Evolutionary conservation across 495 filamentous ascomycete species (phyloP).

Genomic region (Neurospora africana): DNA sequence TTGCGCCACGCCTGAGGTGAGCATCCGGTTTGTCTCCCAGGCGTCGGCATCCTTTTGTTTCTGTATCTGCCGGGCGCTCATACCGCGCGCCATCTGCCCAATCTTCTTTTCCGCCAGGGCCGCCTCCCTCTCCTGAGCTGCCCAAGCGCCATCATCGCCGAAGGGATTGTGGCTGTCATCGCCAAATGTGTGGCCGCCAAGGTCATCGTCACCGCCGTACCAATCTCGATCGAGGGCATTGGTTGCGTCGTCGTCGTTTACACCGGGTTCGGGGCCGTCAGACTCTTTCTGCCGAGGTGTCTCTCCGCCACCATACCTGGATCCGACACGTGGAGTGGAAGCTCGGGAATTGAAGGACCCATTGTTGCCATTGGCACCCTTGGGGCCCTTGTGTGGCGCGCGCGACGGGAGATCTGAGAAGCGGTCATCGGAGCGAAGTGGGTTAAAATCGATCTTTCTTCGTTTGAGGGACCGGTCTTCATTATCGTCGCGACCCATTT

Average conservation of each 20-base stretch:
- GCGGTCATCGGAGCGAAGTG: conserved; percentile 43
- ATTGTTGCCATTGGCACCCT: conserved; percentile 19
- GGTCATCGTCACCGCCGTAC: conserved; percentile 70
- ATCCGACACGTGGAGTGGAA: conserved; percentile 39
- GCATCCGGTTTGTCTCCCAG: conserved; percentile 98
- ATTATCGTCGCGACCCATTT: conserved; percentile 27
- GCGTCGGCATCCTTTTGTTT: conserved; percentile 92
- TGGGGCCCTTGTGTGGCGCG: conserved; percentile 4
- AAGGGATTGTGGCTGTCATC: conserved; percentile 56
- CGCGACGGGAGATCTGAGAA: conserved; percentile 47
- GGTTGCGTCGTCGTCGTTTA: conserved; percentile 34
- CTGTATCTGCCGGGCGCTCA: conserved; percentile 63
- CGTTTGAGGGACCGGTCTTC: conserved; percentile 48
- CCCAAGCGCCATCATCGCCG: conserved; percentile 49
- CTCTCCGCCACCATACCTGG: conserved; percentile 26
- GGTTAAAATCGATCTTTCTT: conserved; percentile 50
- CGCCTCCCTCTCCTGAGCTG: conserved; percentile 57
- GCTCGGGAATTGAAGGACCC: conserved; percentile 28
- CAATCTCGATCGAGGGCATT: conserved; percentile 78
- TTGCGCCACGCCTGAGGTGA: conserved; percentile 91
- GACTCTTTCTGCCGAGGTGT: conserved; percentile 44
- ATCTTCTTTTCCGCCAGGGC: conserved; percentile 65
- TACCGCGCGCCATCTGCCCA: conserved; percentile 40
- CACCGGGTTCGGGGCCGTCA: conserved; percentile 39
- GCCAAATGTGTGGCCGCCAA: conserved; percentile 60